phyloP scores from a whole-genome alignment of 2,329 filamentous ascomycete species.

The Ophiostoma sp. region DNA sequence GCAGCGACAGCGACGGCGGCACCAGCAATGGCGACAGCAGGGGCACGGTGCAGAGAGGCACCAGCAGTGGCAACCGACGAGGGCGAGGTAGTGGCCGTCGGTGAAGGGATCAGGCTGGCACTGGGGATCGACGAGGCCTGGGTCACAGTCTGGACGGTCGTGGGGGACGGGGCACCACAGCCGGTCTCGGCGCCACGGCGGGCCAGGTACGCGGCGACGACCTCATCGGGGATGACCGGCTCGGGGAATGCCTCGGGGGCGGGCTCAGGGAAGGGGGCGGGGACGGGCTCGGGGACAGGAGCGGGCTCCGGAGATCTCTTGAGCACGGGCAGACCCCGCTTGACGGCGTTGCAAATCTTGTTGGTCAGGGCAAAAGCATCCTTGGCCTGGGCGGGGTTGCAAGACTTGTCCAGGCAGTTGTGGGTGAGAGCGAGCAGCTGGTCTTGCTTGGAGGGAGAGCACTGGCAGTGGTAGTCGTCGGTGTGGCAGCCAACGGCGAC shows the following conservation, averaged over 20 bases:
- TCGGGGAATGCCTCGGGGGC: neutral
- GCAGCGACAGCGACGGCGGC: slow-evolving; percentile 18
- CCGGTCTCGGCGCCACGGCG: neutral
- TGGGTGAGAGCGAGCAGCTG: slow-evolving; percentile 24
- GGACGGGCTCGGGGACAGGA: neutral
- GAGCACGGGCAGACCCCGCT: slow-evolving; percentile 6
- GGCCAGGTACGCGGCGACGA: slow-evolving; percentile 5
- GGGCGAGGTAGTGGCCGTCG: slow-evolving; percentile 12
- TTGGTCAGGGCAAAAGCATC: slow-evolving; percentile 5
- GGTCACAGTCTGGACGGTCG: neutral
- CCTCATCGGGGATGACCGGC: neutral
- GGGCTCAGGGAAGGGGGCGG: neutral
- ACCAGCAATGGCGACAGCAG: neutral
- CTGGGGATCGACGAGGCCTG: slow-evolving; percentile 13
- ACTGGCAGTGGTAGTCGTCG: slow-evolving; percentile 30
- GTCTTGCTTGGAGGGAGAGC: slow-evolving; percentile 17
- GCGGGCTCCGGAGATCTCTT: neutral
- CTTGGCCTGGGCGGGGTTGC: slow-evolving; percentile 6
- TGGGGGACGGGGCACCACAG: slow-evolving; percentile 8
- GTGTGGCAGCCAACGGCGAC: slow-evolving; percentile 26
- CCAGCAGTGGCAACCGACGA: slow-evolving; percentile 25
- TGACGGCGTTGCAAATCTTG: slow-evolving; percentile 23
- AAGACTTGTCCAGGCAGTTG: slow-evolving; percentile 29
- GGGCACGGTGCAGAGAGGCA: neutral
- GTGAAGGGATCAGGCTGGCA: neutral